Base-by-base conservation (phyloP, 768 basidiomycete species). In the Boletus fagicola region DNA sequence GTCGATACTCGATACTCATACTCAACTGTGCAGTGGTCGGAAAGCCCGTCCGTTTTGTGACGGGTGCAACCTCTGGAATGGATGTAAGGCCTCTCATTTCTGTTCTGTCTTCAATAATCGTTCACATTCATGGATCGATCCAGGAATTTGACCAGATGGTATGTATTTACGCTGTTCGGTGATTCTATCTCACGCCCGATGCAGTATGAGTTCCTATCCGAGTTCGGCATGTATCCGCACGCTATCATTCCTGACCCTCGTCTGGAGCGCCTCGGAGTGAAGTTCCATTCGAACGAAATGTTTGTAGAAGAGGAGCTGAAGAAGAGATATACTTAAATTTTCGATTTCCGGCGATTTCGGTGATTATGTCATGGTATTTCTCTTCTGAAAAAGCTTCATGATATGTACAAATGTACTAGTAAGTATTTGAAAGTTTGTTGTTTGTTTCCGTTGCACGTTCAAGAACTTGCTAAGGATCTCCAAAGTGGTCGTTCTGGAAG, bases 71-170 rank as follows among this genome's bases (percentile, higher is more conserved):
- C 12, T 4, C 33, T 36, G 70, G 68, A 11, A 48, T 60, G 58
- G 39, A 68, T 64, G 66, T 61, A 26, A 53, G 62, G 22, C 35
- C 1, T n/a, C n/a, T 30, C 12, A 1, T 13, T 30, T 16, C 4
- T 33, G 33, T 20, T 35, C 3, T 33, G 10, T 40, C 10, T 15
- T 45, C 16, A 6, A 45, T 16, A 11, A 31, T 16, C 30, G 31
- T 36, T 60, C 3, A 49, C 20, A 5, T 10, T 46, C 5, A 20
- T 28, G 7, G 33, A 51, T 38, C 3, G 13, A 20, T 46, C 3
- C 30, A 59, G 53, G 66, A 72, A 51, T 5, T 69, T 11, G 71
- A 71, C 16, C 44, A 65, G 4, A 71, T 65, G 69, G 69, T 70
- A 45, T 6, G 62, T 56, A 38, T 55, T 38, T 13, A n/a, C 4